Percentiles rank a stretch among this genome's conserved stretches.
Conservation (phyloP, 306 rosid genomes). For the Malus sylvestris region DNA sequence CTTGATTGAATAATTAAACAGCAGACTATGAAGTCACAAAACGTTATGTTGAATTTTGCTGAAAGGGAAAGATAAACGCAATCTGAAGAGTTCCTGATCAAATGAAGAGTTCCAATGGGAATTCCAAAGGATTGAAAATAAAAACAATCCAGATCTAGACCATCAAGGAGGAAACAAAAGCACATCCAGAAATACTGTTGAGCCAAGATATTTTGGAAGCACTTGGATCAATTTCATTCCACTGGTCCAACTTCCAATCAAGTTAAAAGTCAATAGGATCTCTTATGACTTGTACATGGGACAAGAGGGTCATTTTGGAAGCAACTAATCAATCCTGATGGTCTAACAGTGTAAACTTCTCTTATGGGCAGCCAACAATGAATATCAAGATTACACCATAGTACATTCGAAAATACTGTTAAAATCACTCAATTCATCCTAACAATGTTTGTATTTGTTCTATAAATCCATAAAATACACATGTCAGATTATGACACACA, state of each 20-base stretch:
- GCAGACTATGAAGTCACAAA: not conserved
- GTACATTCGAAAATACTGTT: not conserved
- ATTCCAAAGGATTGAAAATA: not conserved
- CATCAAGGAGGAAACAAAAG: not conserved
- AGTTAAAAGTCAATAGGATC: not conserved
- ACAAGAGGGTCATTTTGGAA: not conserved
- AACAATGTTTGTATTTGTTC: too few species aligned
- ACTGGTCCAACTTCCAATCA: not conserved
- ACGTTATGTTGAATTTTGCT: not conserved
- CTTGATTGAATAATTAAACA: not conserved
- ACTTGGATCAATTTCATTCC: not conserved
- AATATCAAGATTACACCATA: not conserved
- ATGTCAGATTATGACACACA: not conserved
- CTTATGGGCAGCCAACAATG: not conserved
- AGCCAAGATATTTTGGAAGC: not conserved
- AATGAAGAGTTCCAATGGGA: not conserved
- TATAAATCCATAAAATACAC: not conserved
- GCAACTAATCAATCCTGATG: not conserved
- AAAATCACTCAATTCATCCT: not conserved
- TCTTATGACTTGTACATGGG: not conserved
- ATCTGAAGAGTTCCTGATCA: not conserved
- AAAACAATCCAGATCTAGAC: not conserved
- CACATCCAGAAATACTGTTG: not conserved
- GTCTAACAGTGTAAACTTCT: not conserved
- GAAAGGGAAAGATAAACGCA: not conserved